Evolutionary conservation across 352 stramenopile species (phyloP).

Genomic region (Phytophthora brassicae): DNA sequence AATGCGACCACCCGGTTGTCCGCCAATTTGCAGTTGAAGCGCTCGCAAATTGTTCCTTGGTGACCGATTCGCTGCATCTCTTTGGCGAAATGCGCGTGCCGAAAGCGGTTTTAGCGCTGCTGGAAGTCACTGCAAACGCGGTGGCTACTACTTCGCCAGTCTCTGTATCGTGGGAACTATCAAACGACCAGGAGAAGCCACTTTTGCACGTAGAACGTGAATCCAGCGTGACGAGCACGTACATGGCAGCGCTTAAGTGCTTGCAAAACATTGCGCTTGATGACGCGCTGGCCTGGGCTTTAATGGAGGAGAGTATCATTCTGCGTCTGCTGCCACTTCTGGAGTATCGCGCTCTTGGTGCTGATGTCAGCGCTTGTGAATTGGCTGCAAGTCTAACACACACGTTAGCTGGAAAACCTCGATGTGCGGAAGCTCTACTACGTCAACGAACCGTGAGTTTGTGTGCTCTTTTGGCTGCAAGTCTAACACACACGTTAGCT

Average conservation of each 20-base stretch:
- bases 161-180: constrained; percentile 18
- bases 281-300: constrained; percentile 50
- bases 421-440: constrained; percentile 49
- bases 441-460: constrained; percentile 56
- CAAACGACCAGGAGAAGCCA: neutral
- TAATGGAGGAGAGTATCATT: constrained; percentile 58
- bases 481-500: constrained; percentile 49
- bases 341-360: constrained; percentile 45
- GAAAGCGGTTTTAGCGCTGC: constrained; percentile 46
- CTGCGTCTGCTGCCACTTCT: constrained; percentile 47
- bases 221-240: constrained; percentile 40
- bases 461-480: constrained; percentile 54
- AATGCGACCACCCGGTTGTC: constrained; percentile 51
- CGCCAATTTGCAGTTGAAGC: constrained; percentile 67
- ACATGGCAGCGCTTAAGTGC: constrained; percentile 70
- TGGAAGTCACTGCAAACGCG: constrained; percentile 39
- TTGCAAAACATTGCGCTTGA: constrained; percentile 69
- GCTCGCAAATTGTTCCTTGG: constrained; percentile 74
- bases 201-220: constrained; percentile 2
- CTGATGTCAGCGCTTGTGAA: constrained; percentile 43
- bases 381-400: constrained; percentile 41
- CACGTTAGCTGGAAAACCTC: constrained; percentile 51
- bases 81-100: constrained; percentile 69
- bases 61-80: constrained; percentile 73
- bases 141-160: neutral